Evolutionary conservation across 306 rosid species (phyloP), one percentile per base, ranked within the genome.

Genomic region (Ormosia semicastrata): DNA sequence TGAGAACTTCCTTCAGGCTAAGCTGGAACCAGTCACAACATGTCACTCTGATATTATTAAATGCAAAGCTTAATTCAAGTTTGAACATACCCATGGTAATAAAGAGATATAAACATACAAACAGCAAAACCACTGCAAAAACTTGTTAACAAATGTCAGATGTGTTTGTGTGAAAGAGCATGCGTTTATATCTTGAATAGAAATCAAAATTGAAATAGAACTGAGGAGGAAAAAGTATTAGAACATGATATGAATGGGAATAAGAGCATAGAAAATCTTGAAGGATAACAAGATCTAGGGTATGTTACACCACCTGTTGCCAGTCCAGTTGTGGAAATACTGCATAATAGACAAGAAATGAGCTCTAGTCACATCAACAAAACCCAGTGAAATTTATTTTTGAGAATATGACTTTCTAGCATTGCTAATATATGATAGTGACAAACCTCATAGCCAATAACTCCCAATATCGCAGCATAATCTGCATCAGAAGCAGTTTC

Each of bases 1-100:
- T 96, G 60, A 96, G 92, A 81, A 98, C 99, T 85, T 96, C 99
- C 94, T 96, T 96, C 74, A 93, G 86, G 85, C 99, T 96, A 46
- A 96, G 97, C 91, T 96, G 99, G 93, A 96, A 96, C 99, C 99
- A 96, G 81, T 96, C 99, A 2, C 99, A 98, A 46, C 99, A 96
- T 40, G 99, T 96, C 80, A 96, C 99, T 87, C 99, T 95, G 89
- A 82, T 84, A 84, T 78, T 56, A 84, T n/a, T n/a, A n/a, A 72
- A 76, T 53, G 58, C 84, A 85, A 85, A 17, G 15, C 60, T 78
- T 60, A 78, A 60, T 82, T 82, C 34, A 85, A 52, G 33, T 69
- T 30, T 52, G 66, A 78, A 43, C 7, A 74, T 40, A 56, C 10
- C 63, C 77, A 52, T 44, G 66, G 7, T 32, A 75, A 34, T 15